Evolutionary conservation across 495 filamentous ascomycete genomes (phyloP), one percentile per base, ranked within the genome.

Genomic region (Hypoxylon subgilvum): DNA sequence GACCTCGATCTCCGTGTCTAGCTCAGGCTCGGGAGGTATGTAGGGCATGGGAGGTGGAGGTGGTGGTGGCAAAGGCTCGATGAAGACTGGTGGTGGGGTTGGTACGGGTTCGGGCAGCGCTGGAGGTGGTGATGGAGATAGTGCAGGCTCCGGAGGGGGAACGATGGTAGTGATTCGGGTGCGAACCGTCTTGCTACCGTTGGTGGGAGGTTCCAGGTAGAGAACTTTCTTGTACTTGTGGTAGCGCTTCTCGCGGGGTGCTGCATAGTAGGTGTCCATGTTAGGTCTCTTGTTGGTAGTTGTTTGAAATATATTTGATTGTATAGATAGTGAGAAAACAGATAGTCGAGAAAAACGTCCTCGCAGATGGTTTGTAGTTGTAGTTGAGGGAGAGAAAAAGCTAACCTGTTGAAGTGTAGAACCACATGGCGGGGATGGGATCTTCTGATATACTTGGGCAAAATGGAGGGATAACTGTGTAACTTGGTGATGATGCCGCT

Each of bases 1-100:
- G 35, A 81, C 72, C 49, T 81, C 79, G 46, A 81, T 77, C 10
- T 61, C 64, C 2, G 71, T 62, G 48, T 79, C 73, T 9, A 61
- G 64, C 48, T 74, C 64, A 0, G 57, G 51, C 38, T 50, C 45
- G 0, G 51, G 47, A 4, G 64, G 52, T 1, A 41, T 57, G 57
- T 62, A 34, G 6, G 67, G 53, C 2, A 53, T 45, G 7, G 65
- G 61, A 2, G 65, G 63, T 9, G 62, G 60, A 7, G 66, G 66
- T 0, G 70, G 69, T 2, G 67, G 69, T 10, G 66, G 66, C 9
- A 54, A 47, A 36, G 73, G 69, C 16, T 60, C 59, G 45, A 52
- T 61, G 51, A 71, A 51, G 55, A 71, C 45, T 6, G 67, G 41
- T 32, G 66, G 38, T 44, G 63, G 70, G 43, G 57, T 49, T 14